phyloP scores from a whole-genome alignment of 148 eudicot species.

The Amaranthus cruentus region DNA sequence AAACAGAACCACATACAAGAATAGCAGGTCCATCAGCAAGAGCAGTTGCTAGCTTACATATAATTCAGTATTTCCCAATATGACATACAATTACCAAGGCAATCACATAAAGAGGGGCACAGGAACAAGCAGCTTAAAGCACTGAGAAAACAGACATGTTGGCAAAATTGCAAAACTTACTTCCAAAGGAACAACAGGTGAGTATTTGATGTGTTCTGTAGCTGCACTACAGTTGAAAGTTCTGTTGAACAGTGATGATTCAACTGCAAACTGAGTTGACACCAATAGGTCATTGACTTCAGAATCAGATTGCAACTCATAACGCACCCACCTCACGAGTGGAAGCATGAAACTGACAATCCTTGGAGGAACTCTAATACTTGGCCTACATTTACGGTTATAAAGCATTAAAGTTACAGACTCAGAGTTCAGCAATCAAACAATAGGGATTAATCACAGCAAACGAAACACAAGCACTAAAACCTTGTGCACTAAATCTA shows the following conservation, averaged over 20 bases:
- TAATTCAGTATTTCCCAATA: not conserved
- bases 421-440: not conserved
- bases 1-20: not conserved
- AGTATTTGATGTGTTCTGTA: conserved; percentile 57
- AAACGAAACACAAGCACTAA: not conserved
- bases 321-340: conserved; percentile 48
- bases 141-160: not conserved
- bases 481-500: too few species aligned
- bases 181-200: conserved; percentile 69
- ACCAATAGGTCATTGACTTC: conserved; percentile 26
- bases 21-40: not conserved
- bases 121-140: not conserved
- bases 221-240: conserved; percentile 83
- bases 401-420: conserved; percentile 14
- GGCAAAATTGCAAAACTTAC: conserved; percentile 37
- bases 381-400: conserved; percentile 50
- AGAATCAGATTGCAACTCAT: conserved; percentile 46
- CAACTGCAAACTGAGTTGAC: conserved; percentile 41
- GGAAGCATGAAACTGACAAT: conserved; percentile 36
- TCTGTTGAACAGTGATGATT: conserved; percentile 54
- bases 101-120: not conserved
- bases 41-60: not conserved
- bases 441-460: not conserved
- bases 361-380: conserved; percentile 56
- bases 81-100: too few species aligned